phyloP scores from a whole-genome alignment of 345 rosid genomes.

The Gossypium longicalyx region DNA sequence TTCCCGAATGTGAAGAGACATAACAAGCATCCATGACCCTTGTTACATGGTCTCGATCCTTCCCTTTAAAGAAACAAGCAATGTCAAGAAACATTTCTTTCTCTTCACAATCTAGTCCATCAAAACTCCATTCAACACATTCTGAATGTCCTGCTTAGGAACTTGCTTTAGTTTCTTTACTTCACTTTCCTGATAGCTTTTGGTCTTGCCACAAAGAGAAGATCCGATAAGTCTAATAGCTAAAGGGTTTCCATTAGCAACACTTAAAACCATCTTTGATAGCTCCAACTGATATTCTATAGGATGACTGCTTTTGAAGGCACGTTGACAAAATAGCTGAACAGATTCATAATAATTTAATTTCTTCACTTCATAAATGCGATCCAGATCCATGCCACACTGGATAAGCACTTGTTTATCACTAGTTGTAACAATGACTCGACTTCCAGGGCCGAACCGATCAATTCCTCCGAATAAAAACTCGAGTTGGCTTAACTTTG shows the following conservation, averaged over 20 bases:
- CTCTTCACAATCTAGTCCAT: conserved; percentile 26
- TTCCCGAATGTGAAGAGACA: conserved; percentile 20
- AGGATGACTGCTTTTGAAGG: conserved; percentile 19
- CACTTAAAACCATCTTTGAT: conserved; percentile 21
- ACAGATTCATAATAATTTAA: conserved; percentile 25
- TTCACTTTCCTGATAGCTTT: conserved; percentile 24
- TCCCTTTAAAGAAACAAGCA: conserved; percentile 29
- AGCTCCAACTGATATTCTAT: neutral
- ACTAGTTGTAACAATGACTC: neutral
- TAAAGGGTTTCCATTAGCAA: conserved; percentile 38
- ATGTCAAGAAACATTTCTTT: conserved; percentile 33
- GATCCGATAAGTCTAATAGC: conserved; percentile 39
- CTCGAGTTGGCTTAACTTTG: neutral
- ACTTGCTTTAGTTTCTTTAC: conserved; percentile 20
- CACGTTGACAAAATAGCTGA: conserved; percentile 26
- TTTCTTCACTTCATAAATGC: neutral
- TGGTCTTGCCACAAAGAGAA: conserved; percentile 16
- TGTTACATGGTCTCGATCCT: conserved; percentile 15
- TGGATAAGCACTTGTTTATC: neutral
- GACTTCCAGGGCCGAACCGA: neutral
- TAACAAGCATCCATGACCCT: conserved; percentile 23
- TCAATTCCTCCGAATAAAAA: neutral
- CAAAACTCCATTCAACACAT: conserved; percentile 34
- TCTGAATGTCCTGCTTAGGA: conserved; percentile 23
- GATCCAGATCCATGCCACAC: neutral